Percentiles rank a stretch among this genome's conserved stretches.
These are phyloP conservation scores for Bullera alba DNA, from an alignment of 768 basidiomycete genomes.

Conservation along the genomic window DNA sequence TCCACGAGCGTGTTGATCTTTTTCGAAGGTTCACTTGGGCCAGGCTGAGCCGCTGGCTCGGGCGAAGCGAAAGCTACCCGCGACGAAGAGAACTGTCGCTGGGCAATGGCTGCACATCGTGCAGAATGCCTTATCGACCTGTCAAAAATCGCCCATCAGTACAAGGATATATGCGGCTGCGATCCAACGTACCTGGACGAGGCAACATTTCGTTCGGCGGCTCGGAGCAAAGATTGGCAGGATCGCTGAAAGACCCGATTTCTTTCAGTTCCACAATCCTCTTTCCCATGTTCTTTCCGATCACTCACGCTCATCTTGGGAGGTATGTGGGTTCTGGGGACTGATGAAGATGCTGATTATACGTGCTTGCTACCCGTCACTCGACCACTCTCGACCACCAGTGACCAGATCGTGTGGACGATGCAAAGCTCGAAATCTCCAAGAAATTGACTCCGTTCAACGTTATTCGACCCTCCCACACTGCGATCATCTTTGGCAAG, in stretches of 20 bases:
- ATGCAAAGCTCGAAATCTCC: no score
- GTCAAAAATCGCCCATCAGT: background rate
- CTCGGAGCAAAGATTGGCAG: slow-evolving; percentile 11
- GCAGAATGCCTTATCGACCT: background rate
- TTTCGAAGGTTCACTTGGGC: slow-evolving; percentile 43
- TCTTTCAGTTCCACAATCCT: no score
- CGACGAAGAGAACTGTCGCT: slow-evolving; percentile 7
- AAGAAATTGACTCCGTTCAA: no score
- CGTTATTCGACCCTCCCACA: no score
- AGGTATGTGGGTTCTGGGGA: no score
- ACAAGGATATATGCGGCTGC: background rate
- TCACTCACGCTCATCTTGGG: background rate
- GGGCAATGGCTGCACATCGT: background rate
- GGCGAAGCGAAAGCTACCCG: background rate
- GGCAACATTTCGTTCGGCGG: background rate
- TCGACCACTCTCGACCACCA: no score
- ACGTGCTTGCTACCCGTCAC: no score
- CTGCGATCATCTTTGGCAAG: no score
- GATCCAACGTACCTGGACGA: background rate
- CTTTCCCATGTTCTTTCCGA: background rate
- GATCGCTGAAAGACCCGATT: slow-evolving; percentile 2
- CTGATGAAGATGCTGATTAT: no score
- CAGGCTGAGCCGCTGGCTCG: slow-evolving; percentile 5
- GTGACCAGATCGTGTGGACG: no score
- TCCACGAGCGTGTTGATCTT: slow-evolving; percentile 78